Percentiles rank a stretch among this genome's conserved stretches.
These are phyloP conservation scores for Arthrinium puccinioides DNA, from an alignment of 2,329 filamentous ascomycete genomes.

Conservation along the genomic window DNA sequence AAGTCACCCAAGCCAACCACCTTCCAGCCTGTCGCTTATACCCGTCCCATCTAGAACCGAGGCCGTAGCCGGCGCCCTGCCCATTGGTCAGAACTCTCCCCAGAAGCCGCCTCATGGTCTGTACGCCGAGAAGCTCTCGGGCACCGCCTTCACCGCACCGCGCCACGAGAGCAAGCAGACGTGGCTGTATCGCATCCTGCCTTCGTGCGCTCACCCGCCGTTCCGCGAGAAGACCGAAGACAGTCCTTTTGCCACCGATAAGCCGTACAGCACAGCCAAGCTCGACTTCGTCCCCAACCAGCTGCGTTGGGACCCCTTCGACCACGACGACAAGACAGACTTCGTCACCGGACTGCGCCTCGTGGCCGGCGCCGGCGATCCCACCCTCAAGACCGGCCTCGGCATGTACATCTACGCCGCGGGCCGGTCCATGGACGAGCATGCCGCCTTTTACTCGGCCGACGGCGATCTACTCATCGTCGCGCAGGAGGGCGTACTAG, in stretches of 20 bases:
- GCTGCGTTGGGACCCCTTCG: conserved; percentile 75
- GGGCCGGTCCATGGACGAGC: conserved; percentile 61
- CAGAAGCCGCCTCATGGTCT: conserved; percentile 63
- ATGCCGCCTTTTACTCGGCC: conserved; percentile 68
- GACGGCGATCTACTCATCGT: conserved; percentile 65
- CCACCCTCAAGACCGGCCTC: conserved; percentile 62
- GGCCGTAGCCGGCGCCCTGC: conserved; percentile 58
- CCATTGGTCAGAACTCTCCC: conserved; percentile 61
- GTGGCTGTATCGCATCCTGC: conserved; percentile 54
- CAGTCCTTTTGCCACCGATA: conserved; percentile 36
- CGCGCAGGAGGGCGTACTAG: conserved; percentile 56
- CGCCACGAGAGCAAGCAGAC: conserved; percentile 50
- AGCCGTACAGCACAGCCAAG: conserved; percentile 39
- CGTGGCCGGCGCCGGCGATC: conserved; percentile 66
- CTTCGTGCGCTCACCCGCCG: conserved; percentile 41
- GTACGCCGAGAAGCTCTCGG: conserved; percentile 61
- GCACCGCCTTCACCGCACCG: conserved; percentile 53
- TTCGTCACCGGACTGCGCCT: conserved; percentile 49
- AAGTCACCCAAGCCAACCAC: conserved; percentile 15
- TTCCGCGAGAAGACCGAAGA: conserved; percentile 23
- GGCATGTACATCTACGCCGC: conserved; percentile 67
- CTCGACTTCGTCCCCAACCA: conserved; percentile 76
- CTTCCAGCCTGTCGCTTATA: background rate
- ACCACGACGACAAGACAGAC: conserved; percentile 52
- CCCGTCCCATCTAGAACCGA: conserved; percentile 41